Base-by-base conservation (phyloP, 306 rosid genomes). In the Calophaca sinica region DNA sequence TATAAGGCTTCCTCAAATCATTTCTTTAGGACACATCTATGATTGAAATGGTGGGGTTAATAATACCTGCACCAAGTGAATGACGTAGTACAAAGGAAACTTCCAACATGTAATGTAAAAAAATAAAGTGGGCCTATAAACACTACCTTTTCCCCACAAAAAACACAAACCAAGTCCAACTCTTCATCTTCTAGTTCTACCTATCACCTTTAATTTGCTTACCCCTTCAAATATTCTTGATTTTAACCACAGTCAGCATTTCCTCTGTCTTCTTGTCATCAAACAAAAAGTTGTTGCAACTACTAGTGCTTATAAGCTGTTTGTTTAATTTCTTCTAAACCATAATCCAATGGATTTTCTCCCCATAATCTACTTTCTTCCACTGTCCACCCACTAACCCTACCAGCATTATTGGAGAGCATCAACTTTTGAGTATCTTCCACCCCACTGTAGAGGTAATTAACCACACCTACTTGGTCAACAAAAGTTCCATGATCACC, bases 311-410 rank as follows among this genome's bases (percentile, higher is more conserved):
- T 52, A 87, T 81, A 28, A 85, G 72, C 86, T 87, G 78, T 76
- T 88, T 87, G 78, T 74, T 88, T 88, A 68, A 92, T 87, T 73
- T 89, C 97, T 48, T 92, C 89, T 11, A 84, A 39, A 5, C 87
- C 92, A 79, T 82, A 89, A 36, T 88, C 89, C 55, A 81, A 72
- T 75, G 84, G 80, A 50, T 73, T 70, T 55, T 85, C 86, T 70
- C 38, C 82, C 88, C 87, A 84, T 62, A 78, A 42, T 31, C 79
- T 75, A 75, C 54, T 52, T 60, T 69, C 76, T 54, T 35, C 62
- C 65, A 35, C 80, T 32, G 45, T 62, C 69, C 58, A 55, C 55
- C 76, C 77, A 10, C 26, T 67, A 44, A 7, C 35, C 5, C 71
- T 64, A 36, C 70, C 65, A 4, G 59, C 76, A 49, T 73, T 20